Conservation (phyloP, 768 basidiomycete species). For the Lentinula boryana region DNA sequence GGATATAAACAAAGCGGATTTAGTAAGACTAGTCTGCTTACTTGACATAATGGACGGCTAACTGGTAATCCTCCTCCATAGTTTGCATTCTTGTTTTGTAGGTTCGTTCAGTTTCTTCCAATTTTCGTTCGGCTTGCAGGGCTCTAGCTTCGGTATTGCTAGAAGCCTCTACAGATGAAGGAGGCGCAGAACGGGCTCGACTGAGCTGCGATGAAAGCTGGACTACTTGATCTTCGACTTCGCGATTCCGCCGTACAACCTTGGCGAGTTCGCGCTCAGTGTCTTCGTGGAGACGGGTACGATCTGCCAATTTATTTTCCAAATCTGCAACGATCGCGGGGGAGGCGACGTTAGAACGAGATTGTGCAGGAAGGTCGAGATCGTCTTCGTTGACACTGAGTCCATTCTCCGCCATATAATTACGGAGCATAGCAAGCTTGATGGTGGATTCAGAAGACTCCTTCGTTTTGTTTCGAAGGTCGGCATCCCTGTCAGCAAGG, state of each 20-base stretch:
- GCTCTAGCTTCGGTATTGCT: conserved; percentile 37
- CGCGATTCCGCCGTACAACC: conserved; percentile 59
- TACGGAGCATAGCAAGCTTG: conserved; percentile 74
- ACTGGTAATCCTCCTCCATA: conserved; percentile 92
- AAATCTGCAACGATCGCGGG: conserved; percentile 58
- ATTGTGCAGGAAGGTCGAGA: conserved; percentile 28
- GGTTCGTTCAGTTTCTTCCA: conserved; percentile 71
- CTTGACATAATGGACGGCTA: conserved; percentile 98
- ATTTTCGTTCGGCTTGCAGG: conserved; percentile 67
- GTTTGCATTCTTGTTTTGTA: conserved; percentile 81
- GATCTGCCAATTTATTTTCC: conserved; percentile 72
- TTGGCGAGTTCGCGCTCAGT: conserved; percentile 72
- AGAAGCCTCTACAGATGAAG: conserved; percentile 37
- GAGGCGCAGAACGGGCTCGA: conserved; percentile 52
- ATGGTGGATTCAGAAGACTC: conserved; percentile 65
- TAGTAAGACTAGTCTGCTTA: conserved; percentile 22
- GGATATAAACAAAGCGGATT: conserved; percentile 11
- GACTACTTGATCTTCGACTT: conserved; percentile 66
- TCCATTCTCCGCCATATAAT: conserved; percentile 85
- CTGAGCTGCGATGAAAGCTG: conserved; percentile 65
- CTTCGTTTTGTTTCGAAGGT: conserved; percentile 56
- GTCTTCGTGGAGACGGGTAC: conserved; percentile 63
- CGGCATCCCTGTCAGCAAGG: conserved; percentile 56
- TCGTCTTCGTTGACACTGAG: conserved; percentile 74
- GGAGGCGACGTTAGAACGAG: conserved; percentile 32